A percentile compares a stretch with the other conserved stretches of the same genome.
Evolutionary conservation across 129 eudicot genomes (phyloP).

Genomic region (Escallonia rubra): DNA sequence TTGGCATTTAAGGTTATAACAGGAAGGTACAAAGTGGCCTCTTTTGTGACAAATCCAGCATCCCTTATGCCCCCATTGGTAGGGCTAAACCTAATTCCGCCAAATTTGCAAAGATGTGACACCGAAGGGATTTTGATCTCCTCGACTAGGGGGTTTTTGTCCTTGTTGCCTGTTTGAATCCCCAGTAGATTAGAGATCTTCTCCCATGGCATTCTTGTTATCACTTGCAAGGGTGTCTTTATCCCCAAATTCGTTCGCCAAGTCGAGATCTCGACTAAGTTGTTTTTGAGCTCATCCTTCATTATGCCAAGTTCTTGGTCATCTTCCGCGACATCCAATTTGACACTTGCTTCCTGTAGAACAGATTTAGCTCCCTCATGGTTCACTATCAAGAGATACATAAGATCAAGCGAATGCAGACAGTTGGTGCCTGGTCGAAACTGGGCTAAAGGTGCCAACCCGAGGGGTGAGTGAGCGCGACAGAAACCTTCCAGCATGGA

Average conservation of each 20-base stretch:
- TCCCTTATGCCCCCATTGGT: slow-evolving; percentile 34
- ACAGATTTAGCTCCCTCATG: neutral
- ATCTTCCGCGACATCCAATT: no score
- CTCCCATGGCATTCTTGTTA: neutral
- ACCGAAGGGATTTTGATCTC: slow-evolving; percentile 71
- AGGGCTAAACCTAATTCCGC: slow-evolving; percentile 22
- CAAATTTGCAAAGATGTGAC: slow-evolving; percentile 25
- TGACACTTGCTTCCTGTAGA: no score
- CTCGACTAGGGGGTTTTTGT: slow-evolving; percentile 14
- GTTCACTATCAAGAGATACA: no score
- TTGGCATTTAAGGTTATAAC: no score
- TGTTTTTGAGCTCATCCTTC: neutral
- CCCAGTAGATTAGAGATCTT: neutral
- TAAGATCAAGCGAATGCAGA: no score
- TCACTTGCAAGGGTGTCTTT: neutral
- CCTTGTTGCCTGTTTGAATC: no score
- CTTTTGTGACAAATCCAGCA: slow-evolving; percentile 27
- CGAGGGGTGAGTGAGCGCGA: slow-evolving; percentile 37
- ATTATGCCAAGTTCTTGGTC: neutral
- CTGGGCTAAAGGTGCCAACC: neutral
- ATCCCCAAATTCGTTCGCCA: neutral
- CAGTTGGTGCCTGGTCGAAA: no score
- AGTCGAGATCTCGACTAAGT: neutral
- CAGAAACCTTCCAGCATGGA: slow-evolving; percentile 21
- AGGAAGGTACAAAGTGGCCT: no score